phyloP scores from a whole-genome alignment of 179 eudicot genomes.

The Silene coronaria region DNA sequence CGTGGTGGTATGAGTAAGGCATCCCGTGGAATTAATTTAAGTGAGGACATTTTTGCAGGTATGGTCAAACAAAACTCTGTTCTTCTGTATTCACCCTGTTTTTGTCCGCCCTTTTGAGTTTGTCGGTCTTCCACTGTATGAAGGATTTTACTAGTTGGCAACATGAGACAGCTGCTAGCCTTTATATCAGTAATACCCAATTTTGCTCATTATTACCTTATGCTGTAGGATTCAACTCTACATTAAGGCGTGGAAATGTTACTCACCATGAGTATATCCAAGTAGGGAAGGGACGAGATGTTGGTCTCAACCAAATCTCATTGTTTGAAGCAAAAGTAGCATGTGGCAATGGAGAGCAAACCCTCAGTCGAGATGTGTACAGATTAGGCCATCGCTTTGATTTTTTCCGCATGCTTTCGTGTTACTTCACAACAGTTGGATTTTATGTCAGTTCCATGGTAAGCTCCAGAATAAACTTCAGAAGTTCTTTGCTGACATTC shows the following conservation, averaged over 20 bases:
- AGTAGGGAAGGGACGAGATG: slow-evolving; percentile 98
- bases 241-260: slow-evolving; percentile 82
- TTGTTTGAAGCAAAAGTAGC: slow-evolving; percentile 96
- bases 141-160: background rate
- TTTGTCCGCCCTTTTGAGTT: background rate
- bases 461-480: slow-evolving; percentile 20
- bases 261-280: slow-evolving; percentile 98
- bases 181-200: background rate
- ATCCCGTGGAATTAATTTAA: slow-evolving; percentile 78
- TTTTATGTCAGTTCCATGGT: slow-evolving; percentile 91
- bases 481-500: slow-evolving; percentile 10
- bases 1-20: slow-evolving; percentile 99
- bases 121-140: background rate
- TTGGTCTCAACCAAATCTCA: slow-evolving; percentile 94
- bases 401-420: slow-evolving; percentile 96
- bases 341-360: slow-evolving; percentile 96
- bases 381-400: slow-evolving; percentile 96
- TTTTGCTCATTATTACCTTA: slow-evolving; percentile 6
- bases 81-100: background rate
- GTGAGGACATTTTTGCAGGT: slow-evolving; percentile 98
- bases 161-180: background rate
- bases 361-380: slow-evolving; percentile 88
- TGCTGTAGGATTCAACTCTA: slow-evolving; percentile 80
- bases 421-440: slow-evolving; percentile 83
- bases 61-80: slow-evolving; percentile 15